Evolutionary conservation across 2,329 filamentous ascomycete species (phyloP), one percentile per base, ranked within the genome.

Genomic region (Fusarium nygamai): DNA sequence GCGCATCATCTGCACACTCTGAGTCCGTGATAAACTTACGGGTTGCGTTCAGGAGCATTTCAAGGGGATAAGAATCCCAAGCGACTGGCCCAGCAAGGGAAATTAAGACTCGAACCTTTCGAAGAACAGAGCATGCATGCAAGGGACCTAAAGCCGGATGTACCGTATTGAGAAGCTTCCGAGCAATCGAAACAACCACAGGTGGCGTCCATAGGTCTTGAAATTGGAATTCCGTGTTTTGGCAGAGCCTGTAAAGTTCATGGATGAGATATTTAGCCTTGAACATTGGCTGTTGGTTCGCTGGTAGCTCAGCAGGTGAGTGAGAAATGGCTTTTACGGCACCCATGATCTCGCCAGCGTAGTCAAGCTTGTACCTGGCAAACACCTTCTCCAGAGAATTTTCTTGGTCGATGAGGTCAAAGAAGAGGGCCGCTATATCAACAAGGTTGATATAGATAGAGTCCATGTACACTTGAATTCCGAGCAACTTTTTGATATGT

Each of bases 231-330:
- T 90, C 89, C 5, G 92, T 92, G 51, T 92, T 89, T 73, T 89
- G 89, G 78, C 93, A 97, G n/a, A 98, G 84, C 64, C 94, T 90
- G 20, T 93, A 88, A 29, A 98, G 87, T 78, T 96, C 91, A 69
- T 92, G 89, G 17, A 92, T 85, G 8, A 99, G 86, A 77, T 92
- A 93, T 75, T 92, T 94, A 34, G 92, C 92, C 74, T 89, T 92
- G 83, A 98, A 98, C 61, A 91, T 92, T 7, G 96, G 96, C 78
- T 98, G 95, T 75, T 98, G 95, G 64, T 92, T 94, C 17, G 92
- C 86, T 7, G 94, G 93, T 13, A 98, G 84, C 19, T 85, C 83
- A 34, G 89, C 87, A 5, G 86, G 84, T 2, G 95, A 95, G 72
- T 91, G 86, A 36, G 93, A 90, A 73, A 92, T 91, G 7, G 81